These are phyloP conservation scores for Pyracantha coccinea DNA, from an alignment of 331 rosid genomes.

Conservation along the genomic window DNA sequence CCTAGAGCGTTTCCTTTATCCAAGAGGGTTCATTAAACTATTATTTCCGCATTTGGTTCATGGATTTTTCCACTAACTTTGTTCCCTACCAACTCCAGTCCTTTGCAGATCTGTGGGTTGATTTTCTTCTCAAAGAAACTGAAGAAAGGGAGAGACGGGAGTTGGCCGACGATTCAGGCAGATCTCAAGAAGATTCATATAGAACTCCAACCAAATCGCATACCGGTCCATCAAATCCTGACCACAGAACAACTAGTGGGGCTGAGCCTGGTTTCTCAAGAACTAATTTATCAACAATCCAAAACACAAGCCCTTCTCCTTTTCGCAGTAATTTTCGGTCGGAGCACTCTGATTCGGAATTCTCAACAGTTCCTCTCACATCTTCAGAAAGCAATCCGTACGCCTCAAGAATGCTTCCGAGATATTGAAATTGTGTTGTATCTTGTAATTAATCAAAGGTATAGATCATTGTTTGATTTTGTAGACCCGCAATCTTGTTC, in stretches of 20 bases:
- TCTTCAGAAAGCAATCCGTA: constrained; percentile 48
- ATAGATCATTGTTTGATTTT: constrained; percentile 35
- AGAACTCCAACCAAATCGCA: constrained; percentile 11
- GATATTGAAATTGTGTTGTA: constrained; percentile 35
- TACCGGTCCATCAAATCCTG: constrained; percentile 17
- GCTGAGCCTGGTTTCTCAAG: constrained; percentile 24
- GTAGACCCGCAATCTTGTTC: constrained; percentile 32
- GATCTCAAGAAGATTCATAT: constrained; percentile 32
- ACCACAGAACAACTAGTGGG: constrained; percentile 28
- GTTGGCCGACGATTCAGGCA: constrained; percentile 31
- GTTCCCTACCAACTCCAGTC: constrained; percentile 45
- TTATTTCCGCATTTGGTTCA: not conserved
- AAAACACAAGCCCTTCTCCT: constrained; percentile 23
- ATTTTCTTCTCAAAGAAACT: constrained; percentile 90
- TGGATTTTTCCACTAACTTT: not conserved
- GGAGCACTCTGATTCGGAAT: constrained; percentile 63
- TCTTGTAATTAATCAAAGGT: constrained; percentile 62
- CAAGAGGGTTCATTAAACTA: too few species aligned
- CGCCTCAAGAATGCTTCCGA: constrained; percentile 37
- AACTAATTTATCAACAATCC: constrained; percentile 26
- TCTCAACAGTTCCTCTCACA: constrained; percentile 83
- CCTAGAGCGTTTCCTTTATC: not conserved
- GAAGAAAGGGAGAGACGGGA: constrained; percentile 82
- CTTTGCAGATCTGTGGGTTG: constrained; percentile 99
- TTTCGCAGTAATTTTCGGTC: constrained; percentile 34